phyloP scores from a whole-genome alignment of 345 rosid genomes.

The Hypericum perforatum region DNA sequence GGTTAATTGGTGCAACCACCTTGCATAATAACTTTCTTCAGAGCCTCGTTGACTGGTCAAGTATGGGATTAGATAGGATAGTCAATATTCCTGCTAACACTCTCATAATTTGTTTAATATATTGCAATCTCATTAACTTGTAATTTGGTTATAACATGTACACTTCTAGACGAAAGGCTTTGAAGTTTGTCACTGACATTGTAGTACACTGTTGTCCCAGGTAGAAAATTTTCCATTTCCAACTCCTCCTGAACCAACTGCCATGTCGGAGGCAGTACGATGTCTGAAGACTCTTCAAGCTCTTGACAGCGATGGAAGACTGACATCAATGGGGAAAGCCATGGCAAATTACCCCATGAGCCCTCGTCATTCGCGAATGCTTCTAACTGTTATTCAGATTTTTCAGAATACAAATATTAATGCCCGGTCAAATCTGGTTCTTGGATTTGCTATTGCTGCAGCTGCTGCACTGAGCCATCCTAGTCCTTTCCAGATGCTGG shows the following conservation, averaged over 20 bases:
- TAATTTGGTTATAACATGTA: too few species aligned
- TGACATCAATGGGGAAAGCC: constrained; percentile 73
- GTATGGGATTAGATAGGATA: too few species aligned
- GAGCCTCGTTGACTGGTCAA: too few species aligned
- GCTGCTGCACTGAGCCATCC: constrained; percentile 73
- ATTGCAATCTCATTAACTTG: too few species aligned
- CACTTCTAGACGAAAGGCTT: too few species aligned
- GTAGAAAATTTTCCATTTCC: constrained; percentile 90
- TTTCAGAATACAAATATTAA: constrained; percentile 30
- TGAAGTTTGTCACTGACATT: too few species aligned
- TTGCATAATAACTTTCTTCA: too few species aligned
- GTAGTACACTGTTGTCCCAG: constrained; percentile 20
- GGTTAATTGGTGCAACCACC: too few species aligned
- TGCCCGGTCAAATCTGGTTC: constrained; percentile 47
- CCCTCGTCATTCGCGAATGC: constrained; percentile 91
- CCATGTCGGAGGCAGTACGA: constrained; percentile 57
- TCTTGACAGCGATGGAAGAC: constrained; percentile 44
- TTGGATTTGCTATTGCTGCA: constrained; percentile 68
- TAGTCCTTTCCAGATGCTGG: constrained; percentile 60
- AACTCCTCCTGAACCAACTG: constrained; percentile 57
- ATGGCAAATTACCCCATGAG: constrained; percentile 86
- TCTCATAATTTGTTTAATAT: too few species aligned
- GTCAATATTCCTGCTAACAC: too few species aligned
- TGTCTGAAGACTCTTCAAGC: constrained; percentile 76
- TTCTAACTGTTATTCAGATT: constrained; percentile 61